Conservation (phyloP, 352 stramenopile genomes). For the Globisporangium apiculatum region DNA sequence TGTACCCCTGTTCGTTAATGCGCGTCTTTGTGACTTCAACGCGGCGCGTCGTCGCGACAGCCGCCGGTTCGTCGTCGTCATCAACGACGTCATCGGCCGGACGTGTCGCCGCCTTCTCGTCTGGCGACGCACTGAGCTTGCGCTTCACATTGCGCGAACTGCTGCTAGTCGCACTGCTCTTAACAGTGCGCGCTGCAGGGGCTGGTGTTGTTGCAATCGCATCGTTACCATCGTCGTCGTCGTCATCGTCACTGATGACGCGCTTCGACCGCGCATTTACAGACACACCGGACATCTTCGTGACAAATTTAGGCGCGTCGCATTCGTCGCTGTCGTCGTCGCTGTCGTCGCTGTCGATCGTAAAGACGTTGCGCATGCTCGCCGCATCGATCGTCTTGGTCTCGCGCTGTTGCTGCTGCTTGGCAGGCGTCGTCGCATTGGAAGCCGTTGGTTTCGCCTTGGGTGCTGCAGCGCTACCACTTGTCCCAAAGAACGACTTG, state of each 20-base stretch:
- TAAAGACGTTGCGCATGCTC: constrained; percentile 63
- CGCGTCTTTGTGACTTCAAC: constrained; percentile 60
- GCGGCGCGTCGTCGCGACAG: constrained; percentile 30
- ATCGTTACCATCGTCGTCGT: constrained; percentile 33
- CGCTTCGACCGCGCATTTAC: constrained; percentile 33
- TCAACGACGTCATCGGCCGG: constrained; percentile 12
- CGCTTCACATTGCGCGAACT: constrained; percentile 31
- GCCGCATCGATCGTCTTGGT: constrained; percentile 31
- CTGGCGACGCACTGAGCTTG: constrained; percentile 34
- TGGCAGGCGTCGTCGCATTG: constrained; percentile 14
- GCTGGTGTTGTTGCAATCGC: constrained; percentile 2
- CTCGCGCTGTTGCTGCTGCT: constrained; percentile 14
- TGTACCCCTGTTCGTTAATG: constrained; percentile 81
- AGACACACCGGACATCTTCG: constrained; percentile 22
- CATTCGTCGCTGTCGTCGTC: constrained; percentile 36
- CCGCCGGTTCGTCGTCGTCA: constrained; percentile 10
- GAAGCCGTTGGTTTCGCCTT: constrained; percentile 13
- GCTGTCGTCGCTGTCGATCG: constrained; percentile 63
- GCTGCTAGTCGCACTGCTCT: constrained; percentile 1
- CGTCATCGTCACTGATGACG: constrained; percentile 65
- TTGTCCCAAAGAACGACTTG: constrained; percentile 24
- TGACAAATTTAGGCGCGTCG: constrained; percentile 63
- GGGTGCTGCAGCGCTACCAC: constrained; percentile 10
- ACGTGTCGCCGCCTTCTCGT: constrained; percentile 3
- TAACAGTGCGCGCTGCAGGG: constrained; percentile 5